Base-by-base conservation (phyloP, 768 basidiomycete genomes). In the Boletus tylopilopsis region DNA sequence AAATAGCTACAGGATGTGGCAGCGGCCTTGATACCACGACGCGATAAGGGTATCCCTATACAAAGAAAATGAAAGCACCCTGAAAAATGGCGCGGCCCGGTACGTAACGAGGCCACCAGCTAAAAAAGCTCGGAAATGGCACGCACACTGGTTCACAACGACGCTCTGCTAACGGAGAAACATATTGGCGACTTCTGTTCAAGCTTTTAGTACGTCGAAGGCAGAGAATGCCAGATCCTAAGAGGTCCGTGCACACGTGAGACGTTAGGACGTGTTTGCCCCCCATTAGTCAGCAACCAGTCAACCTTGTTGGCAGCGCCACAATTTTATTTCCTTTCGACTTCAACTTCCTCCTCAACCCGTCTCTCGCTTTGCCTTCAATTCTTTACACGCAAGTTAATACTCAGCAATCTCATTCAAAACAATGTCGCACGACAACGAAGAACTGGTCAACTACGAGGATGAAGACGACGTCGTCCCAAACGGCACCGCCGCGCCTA, bases 371-470 rank as follows among this genome's bases (percentile, higher is more conserved):
- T 58, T 55, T 19, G n/a, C 57, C 54, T 50, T 48, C 19, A 55
- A 51, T 62, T 60, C 63, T n/a, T n/a, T 64, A 53, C 58, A 53
- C 59, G 47, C 60, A 56, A 23, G 22, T 24, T 64, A 62, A 59
- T 55, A 54, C n/a, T n/a, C n/a, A n/a, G n/a, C 53, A 54, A 63
- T 61, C 47, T 55, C 42, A 44, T 51, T 50, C 54, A 47, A 60
- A 41, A 60, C 70, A 67, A 91, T 90, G 88, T 80, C 79, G 39
- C 81, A 86, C 75, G 90, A 91, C 73, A 87, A 87, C 68, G 90
- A 93, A 67, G 90, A 94, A 63, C 84, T 94, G 37, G 90, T 94
- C 68, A 92, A 94, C 76, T 94, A 93, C 76, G 91, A 94, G 71
- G 91, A 94, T 59, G 90, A 91, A 67, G 81, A 90, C 60, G 89